Evolutionary conservation across 805 yeast species (phyloP).

Genomic region (Priceomyces castillae): DNA sequence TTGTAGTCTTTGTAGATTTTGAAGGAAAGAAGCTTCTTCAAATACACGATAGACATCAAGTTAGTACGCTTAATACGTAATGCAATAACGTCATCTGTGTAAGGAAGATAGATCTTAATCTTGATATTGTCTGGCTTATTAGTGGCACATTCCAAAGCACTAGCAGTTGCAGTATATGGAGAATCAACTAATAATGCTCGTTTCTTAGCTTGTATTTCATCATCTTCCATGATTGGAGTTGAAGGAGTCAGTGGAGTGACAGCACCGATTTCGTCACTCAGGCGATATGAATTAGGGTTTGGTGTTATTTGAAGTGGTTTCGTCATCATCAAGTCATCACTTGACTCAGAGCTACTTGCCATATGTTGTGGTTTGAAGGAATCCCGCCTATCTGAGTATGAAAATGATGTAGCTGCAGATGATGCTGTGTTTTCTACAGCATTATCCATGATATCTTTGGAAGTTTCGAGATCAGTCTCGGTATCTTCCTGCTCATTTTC

Average conservation of each 20-base stretch:
- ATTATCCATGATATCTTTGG: not conserved
- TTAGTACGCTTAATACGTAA: constrained; percentile 22
- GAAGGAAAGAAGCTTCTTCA: constrained; percentile 26
- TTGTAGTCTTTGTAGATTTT: constrained; percentile 32
- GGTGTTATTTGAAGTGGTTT: not conserved
- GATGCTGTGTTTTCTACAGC: not conserved
- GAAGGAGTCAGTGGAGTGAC: constrained; percentile 10
- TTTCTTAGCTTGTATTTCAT: not conserved
- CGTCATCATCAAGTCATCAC: not conserved
- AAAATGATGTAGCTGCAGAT: not conserved
- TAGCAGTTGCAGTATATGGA: not conserved
- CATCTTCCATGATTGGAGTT: constrained; percentile 15
- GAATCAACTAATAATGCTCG: not conserved
- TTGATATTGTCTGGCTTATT: constrained; percentile 13
- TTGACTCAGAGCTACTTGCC: not conserved
- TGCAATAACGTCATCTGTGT: constrained; percentile 28
- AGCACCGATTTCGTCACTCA: not conserved
- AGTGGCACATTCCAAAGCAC: not conserved
- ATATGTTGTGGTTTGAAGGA: not conserved
- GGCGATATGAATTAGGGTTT: not conserved
- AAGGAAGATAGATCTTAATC: constrained; percentile 24
- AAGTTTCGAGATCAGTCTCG: not conserved
- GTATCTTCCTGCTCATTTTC: not conserved
- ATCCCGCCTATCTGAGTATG: not conserved
- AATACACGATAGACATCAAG: constrained; percentile 22